Evolutionary conservation across 208 protist species (phyloP), one percentile per base, ranked within the genome.

Genomic region (Crithidia brevicula): DNA sequence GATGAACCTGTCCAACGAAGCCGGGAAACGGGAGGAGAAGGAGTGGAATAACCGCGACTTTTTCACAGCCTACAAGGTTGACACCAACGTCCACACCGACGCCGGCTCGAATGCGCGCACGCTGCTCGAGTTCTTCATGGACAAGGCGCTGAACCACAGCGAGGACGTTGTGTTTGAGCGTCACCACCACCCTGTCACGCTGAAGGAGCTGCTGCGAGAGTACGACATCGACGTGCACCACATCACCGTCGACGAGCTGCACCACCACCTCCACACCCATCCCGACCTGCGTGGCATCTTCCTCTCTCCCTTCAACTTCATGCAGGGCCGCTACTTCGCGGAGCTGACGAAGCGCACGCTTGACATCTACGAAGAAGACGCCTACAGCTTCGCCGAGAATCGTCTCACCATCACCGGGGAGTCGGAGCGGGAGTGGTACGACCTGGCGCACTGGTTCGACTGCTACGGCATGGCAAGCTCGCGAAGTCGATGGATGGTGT

Each of bases 401-500:
- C 89, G 94, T 1, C 81, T 97, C 23, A 58, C 78, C 15, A 83
- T 97, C 75, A 80, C 81, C 16, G 94, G 94, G 3, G 81, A 74
- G 36, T 90, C 83, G 6, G 69, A 73, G 34, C 69, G 89, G 27
- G 98, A 99, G 78, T 99, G 98, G 98, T 79, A 91, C 42, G 73
- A 93, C 53, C 89, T 99, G 18, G 98, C 97, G 16, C 81, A 86
- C 34, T 99, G 98, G 98, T 91, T 99, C 53, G 83, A 88, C 76
- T 84, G 93, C 52, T 97, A 99, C 85, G 85, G 96, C 53, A 92
- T 99, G 77, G 96, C 94, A 54, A 98, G 89, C 56, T 81, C 86
- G 7, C 98, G 99, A 72, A 96, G 95, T 53, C 74, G 97, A 16
- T 99, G 98, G 98, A 91, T 99, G 69, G 96, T 99, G 46, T 95